Evolutionary conservation across 306 rosid genomes (phyloP), one percentile per base, ranked within the genome.

Genomic region (Lagenaria siceraria): DNA sequence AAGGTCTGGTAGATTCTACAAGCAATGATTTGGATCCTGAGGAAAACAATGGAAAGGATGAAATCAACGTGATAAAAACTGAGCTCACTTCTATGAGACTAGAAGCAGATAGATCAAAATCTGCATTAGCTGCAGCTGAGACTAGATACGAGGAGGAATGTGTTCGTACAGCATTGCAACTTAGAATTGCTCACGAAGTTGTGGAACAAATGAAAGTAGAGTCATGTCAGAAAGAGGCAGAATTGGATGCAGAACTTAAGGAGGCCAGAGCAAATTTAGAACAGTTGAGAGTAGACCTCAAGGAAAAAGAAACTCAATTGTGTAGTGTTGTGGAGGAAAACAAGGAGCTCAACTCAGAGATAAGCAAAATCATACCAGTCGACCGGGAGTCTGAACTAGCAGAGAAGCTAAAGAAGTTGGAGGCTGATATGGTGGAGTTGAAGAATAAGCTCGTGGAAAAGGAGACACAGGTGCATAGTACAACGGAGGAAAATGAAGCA

Each of bases 51-150:
- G 86, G 79, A 78, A 83, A 62, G n/a, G 86, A 87, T 77, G 96
- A 88, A 76, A 78, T 78, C 22, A 70, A 78, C 22, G 78, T 78
- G 82, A 87, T 91, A 71, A 86, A 89, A 79, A 70, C 87, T 0
- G 96, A 91, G 86, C 86, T 89, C 29, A 60, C 52, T 22, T 82
- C 82, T 11, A 76, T 85, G 75, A 90, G 85, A 85, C 76, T 85
- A 69, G 97, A 94, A 81, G 88, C 84, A 52, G 90, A 33, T 29
- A 83, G 86, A n/a, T 59, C 92, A 70, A 92, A 81, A 75, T 83
- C 96, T 78, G 90, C 98, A n/a, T 58, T 89, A 74, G 93, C 89
- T n/a, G 86, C 74, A n/a, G 85, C 93, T n/a, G 94, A 91, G 88
- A 80, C 74, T 38, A 81, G 91, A 76, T 90, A 87, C 88, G 96